phyloP scores from a whole-genome alignment of 179 eudicot species.

The Beta lomatogona region DNA sequence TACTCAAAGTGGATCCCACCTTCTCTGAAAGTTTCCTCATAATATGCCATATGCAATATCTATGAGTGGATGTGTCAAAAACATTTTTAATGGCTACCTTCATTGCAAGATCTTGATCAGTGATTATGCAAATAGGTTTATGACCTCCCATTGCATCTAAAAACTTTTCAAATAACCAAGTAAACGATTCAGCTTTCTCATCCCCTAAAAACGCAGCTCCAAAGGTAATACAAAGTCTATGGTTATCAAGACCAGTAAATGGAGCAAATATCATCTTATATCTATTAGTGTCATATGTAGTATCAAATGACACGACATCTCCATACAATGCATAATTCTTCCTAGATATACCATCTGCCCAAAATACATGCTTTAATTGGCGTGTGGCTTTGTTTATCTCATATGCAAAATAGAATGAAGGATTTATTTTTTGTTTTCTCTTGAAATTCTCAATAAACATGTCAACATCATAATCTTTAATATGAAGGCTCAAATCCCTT shows the following conservation, averaged over 20 bases:
- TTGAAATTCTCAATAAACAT: no score
- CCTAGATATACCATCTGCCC: no score
- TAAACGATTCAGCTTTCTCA: background rate
- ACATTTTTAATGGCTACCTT: background rate
- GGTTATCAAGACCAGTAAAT: constrained; percentile 16
- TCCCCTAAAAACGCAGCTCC: background rate
- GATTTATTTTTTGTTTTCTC: no score
- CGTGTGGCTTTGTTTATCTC: no score
- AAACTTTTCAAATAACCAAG: constrained; percentile 18
- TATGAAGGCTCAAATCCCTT: background rate
- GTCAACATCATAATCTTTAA: no score
- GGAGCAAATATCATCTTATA: constrained; percentile 15
- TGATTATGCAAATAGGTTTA: constrained; percentile 2
- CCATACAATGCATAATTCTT: no score
- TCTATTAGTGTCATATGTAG: background rate
- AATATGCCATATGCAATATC: background rate
- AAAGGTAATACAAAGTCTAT: background rate
- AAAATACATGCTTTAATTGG: no score
- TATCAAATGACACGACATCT: no score
- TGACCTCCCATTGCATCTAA: constrained; percentile 19
- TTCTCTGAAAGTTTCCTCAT: background rate
- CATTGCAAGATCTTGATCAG: constrained; percentile 1
- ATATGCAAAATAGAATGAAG: no score
- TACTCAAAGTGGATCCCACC: background rate
- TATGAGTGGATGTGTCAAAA: background rate